These are phyloP conservation scores for Protea cynaroides DNA, from an alignment of 164 flowering plant species.

Conservation along the genomic window DNA sequence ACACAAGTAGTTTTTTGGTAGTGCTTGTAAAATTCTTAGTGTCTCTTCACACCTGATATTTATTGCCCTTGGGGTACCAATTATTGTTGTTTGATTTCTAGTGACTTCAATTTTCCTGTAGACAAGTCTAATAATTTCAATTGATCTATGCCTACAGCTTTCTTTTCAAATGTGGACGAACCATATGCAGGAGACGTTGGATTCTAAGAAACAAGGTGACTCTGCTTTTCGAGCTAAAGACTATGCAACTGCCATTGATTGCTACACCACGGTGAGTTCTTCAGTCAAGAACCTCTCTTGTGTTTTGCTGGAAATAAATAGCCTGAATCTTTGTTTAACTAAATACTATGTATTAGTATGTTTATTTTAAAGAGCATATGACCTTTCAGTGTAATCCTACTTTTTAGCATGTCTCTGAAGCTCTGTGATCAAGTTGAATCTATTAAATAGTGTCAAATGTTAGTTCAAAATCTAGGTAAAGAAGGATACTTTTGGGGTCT, in stretches of 20 bases:
- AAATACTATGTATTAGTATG: not conserved
- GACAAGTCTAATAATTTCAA: too few relatives aligned
- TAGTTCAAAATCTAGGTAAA: too few relatives aligned
- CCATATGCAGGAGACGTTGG: conserved; percentile 63
- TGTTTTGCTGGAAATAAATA: not conserved
- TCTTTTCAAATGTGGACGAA: conserved; percentile 74
- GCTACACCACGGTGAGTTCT: conserved; percentile 45
- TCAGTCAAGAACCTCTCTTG: not conserved
- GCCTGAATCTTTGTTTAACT: not conserved
- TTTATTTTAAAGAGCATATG: too few relatives aligned
- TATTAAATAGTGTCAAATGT: too few relatives aligned
- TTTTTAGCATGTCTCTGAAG: too few relatives aligned
- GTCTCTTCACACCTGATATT: not conserved
- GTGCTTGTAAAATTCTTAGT: too few relatives aligned
- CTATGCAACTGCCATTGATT: conserved; percentile 50
- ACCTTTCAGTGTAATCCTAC: too few relatives aligned
- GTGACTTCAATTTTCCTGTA: too few relatives aligned
- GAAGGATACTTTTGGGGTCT: too few relatives aligned
- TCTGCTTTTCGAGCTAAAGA: conserved; percentile 58
- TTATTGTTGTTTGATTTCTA: not conserved
- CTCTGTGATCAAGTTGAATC: too few relatives aligned
- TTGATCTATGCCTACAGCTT: conserved; percentile 33
- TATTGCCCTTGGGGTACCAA: not conserved
- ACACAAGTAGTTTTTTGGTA: too few relatives aligned
- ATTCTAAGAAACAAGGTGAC: conserved; percentile 56